Evolutionary conservation across 2,329 filamentous ascomycete species (phyloP).

Genomic region (Ophiocordyceps robertsii): DNA sequence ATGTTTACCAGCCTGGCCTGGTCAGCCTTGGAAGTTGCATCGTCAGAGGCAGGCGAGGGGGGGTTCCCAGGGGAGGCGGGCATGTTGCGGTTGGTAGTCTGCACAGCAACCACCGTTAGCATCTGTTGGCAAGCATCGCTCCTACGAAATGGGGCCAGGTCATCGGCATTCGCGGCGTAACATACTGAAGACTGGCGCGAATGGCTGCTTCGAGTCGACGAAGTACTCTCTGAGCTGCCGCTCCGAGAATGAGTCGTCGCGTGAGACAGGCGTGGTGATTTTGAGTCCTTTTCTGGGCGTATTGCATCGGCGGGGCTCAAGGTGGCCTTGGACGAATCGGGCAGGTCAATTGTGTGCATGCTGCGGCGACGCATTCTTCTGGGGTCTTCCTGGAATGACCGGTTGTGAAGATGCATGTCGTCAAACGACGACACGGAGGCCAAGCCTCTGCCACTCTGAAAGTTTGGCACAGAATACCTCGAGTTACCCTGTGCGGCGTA

Average conservation of each 20-base stretch:
- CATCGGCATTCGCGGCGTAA: slow-evolving; percentile 11
- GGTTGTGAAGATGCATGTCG: slow-evolving; percentile 52
- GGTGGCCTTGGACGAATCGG: slow-evolving; percentile 9
- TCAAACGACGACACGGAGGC: slow-evolving; percentile 43
- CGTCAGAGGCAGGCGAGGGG: slow-evolving; percentile 34
- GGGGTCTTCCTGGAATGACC: slow-evolving; percentile 49
- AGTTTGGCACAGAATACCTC: slow-evolving; percentile 22
- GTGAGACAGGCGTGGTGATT: slow-evolving; percentile 22
- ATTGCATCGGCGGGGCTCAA: slow-evolving; percentile 8
- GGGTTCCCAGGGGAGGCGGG: slow-evolving; percentile 39
- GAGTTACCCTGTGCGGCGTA: slow-evolving; percentile 15
- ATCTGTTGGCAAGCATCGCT: slow-evolving; percentile 17
- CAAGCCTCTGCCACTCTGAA: slow-evolving; percentile 31
- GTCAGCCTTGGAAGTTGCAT: slow-evolving; percentile 35
- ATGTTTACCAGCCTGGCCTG: slow-evolving; percentile 41
- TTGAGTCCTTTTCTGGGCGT: slow-evolving; percentile 21
- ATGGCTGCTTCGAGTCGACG: slow-evolving; percentile 41
- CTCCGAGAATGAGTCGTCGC: slow-evolving; percentile 25
- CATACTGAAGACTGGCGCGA: slow-evolving; percentile 56
- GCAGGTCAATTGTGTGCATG: slow-evolving; percentile 49
- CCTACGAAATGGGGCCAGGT: slow-evolving; percentile 30
- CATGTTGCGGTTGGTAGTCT: slow-evolving; percentile 48
- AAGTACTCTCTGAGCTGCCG: slow-evolving; percentile 52
- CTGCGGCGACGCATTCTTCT: slow-evolving; percentile 74
- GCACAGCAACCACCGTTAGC: slow-evolving; percentile 33